Base-by-base conservation (phyloP, 352 stramenopile species). In the Aphanomyces cochlioides region DNA sequence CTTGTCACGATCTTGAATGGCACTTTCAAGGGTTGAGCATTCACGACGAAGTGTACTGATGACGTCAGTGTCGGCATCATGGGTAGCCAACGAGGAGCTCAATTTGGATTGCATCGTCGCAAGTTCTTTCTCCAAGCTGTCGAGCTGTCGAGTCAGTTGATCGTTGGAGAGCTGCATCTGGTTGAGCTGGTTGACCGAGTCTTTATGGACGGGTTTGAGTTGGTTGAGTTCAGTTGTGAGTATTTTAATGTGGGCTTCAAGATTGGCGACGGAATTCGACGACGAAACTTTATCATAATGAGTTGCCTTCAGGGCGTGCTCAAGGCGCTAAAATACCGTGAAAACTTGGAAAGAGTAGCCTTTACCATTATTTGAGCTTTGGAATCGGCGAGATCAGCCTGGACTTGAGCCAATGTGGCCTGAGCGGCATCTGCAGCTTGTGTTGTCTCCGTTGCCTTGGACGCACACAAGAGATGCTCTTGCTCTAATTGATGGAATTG, bases 201-300 rank as follows among this genome's bases (percentile, higher is more conserved):
- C 81, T 61, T 82, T 82, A 45, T 82, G 34, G 41, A 89, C 88
- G 2, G 83, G 73, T 63, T 92, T 81, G 4, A 77, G 78, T 5
- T 77, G 83, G 34, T 77, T 74, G 15, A 92, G 65, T 45, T 94
- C 83, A 28, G 74, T 87, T 0, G 76, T 78, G 1, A 92, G 76
- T 15, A 87, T 81, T 28, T 82, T 80, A 58, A 90, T 90, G 56
- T 94, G 86, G 17, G 86, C 90, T 56, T 90, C 88, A 0, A 84
- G 83, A 36, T 92, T 90, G 12, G 82, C 81, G 5, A 94, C 59
- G 1, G 84, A 82, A 53, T 92, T 91, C 39, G 87, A 90, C 68
- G 90, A 94, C 61, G 84, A 89, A 1, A 91, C 80, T 50, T 92
- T 94, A 67, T 94, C 87, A 74, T 94, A 92, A 28, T 92, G 84